Evolutionary conservation across 169 alveolate genomes (phyloP).

Genomic region (Plasmodium inui): DNA sequence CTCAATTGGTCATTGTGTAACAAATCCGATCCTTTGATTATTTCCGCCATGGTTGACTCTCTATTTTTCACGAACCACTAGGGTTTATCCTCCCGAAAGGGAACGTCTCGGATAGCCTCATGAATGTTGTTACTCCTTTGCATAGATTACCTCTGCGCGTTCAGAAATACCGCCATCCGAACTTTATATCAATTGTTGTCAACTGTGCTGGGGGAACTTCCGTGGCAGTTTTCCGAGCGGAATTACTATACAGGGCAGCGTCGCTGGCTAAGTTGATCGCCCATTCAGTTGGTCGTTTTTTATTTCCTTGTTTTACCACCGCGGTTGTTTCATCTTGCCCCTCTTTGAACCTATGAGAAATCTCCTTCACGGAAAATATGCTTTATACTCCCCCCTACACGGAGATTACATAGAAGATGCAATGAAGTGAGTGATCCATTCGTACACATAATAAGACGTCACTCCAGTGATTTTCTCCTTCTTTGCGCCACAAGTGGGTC

Average conservation of each 20-base stretch:
- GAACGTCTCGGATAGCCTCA: not conserved
- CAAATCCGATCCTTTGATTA: constrained; percentile 47
- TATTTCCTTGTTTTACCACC: not conserved
- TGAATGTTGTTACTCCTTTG: not conserved
- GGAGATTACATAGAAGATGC: not conserved
- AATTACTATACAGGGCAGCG: not conserved
- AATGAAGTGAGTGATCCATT: not conserved
- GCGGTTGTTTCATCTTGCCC: not conserved
- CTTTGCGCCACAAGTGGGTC: not conserved
- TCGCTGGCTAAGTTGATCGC: too few species aligned
- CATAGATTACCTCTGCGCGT: not conserved
- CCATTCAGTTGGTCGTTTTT: not conserved
- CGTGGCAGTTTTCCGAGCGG: not conserved
- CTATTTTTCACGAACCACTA: not conserved
- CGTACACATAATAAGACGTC: not conserved
- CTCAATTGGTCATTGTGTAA: constrained; percentile 26
- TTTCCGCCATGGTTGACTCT: constrained; percentile 18
- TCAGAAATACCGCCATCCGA: not conserved
- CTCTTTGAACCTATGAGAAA: not conserved
- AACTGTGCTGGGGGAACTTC: not conserved
- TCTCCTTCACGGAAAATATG: not conserved
- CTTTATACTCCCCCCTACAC: not conserved
- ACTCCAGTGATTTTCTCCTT: not conserved
- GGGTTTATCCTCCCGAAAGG: not conserved
- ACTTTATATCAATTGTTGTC: not conserved